Evolutionary conservation across 257 asterid species (phyloP).

Genomic region (Parsonsia alboflavescens): DNA sequence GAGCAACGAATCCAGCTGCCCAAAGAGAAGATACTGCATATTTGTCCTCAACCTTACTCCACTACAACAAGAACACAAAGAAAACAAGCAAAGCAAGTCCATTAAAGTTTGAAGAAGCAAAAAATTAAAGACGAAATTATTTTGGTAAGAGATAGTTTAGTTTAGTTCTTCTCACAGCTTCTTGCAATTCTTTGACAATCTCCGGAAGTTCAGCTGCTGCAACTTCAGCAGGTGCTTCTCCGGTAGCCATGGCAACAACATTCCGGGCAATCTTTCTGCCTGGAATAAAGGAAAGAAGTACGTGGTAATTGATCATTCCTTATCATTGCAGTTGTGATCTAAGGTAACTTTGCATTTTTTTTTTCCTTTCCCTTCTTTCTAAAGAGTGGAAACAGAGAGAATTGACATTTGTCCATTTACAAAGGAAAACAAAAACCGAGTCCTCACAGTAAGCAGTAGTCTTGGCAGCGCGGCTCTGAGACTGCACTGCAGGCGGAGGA

Average conservation of each 20-base stretch:
- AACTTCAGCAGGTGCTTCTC: slow-evolving; percentile 66
- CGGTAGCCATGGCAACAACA: slow-evolving; percentile 68
- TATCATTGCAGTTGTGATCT: no score
- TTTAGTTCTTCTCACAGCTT: slow-evolving; percentile 58
- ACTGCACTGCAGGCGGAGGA: slow-evolving; percentile 26
- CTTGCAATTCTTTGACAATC: slow-evolving; percentile 47
- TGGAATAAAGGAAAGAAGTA: slow-evolving; percentile 15
- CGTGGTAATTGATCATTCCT: not conserved
- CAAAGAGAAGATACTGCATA: slow-evolving; percentile 78
- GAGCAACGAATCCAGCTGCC: slow-evolving; percentile 57
- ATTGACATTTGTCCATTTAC: not conserved
- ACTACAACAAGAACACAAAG: slow-evolving; percentile 33
- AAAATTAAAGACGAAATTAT: not conserved
- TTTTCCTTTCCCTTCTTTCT: not conserved
- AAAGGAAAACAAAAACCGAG: slow-evolving; percentile 3
- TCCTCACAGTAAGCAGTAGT: slow-evolving; percentile 49
- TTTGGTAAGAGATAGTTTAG: not conserved
- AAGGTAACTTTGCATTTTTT: no score
- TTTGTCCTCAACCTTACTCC: slow-evolving; percentile 89
- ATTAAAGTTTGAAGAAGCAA: no score
- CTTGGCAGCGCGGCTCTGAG: slow-evolving; percentile 34
- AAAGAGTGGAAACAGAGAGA: not conserved
- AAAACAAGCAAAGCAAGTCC: not conserved
- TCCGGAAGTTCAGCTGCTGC: slow-evolving; percentile 56
- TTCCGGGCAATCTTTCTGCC: slow-evolving; percentile 59